Conservation (phyloP, 495 filamentous ascomycete species). For the Talaromyces liani region DNA sequence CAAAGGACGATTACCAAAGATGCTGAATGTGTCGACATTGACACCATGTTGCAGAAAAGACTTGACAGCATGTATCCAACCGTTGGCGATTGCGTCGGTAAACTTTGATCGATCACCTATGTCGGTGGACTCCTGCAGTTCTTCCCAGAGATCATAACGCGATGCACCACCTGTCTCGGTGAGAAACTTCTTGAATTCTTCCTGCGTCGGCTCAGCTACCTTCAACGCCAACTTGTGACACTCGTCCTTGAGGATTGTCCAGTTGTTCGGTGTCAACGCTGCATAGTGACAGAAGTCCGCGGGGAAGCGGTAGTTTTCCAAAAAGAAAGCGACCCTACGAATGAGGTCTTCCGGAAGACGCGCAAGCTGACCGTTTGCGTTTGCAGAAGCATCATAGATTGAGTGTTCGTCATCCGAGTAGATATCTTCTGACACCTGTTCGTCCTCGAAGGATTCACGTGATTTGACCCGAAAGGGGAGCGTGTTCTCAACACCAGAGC, state of each 20-base stretch:
- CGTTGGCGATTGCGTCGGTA: background rate
- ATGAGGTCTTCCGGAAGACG: background rate
- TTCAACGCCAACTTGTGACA: background rate
- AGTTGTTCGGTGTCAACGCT: background rate
- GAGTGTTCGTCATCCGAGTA: background rate
- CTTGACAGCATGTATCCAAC: background rate
- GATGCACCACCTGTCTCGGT: background rate
- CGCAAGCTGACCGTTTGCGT: background rate
- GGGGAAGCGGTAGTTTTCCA: background rate
- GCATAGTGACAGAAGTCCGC: constrained; percentile 2
- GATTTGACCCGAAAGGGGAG: background rate
- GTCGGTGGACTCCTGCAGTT: background rate
- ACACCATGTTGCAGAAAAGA: constrained; percentile 1
- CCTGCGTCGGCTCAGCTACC: background rate
- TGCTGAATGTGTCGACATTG: background rate
- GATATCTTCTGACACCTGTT: background rate
- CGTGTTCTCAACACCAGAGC: background rate
- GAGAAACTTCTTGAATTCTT: constrained; percentile 1
- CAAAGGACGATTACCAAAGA: background rate
- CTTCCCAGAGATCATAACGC: background rate
- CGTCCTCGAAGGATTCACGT: background rate
- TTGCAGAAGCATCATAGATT: background rate
- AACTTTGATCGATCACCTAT: background rate
- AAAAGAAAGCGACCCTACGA: background rate
- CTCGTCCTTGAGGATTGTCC: background rate